These are phyloP conservation scores for Solanum medicagineum DNA, from an alignment of 257 asterid species.

Conservation along the genomic window DNA sequence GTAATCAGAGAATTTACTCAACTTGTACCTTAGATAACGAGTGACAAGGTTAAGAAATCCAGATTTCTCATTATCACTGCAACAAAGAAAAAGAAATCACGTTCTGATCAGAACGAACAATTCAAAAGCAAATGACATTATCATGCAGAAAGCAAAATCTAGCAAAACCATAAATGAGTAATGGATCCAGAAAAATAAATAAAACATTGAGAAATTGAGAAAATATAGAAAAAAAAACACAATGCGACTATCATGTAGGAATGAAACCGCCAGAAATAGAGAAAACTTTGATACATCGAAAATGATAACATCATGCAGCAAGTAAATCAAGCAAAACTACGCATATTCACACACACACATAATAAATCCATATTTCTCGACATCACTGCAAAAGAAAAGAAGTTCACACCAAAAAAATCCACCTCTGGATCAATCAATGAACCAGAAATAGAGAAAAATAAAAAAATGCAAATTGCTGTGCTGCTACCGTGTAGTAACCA, in stretches of 20 bases:
- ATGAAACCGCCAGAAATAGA: neutral
- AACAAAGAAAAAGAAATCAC: neutral
- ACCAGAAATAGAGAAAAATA: neutral
- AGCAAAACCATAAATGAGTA: too few species aligned
- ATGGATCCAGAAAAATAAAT: neutral
- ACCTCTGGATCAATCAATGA: neutral
- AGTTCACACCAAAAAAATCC: too few species aligned
- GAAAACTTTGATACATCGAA: neutral
- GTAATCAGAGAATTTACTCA: neutral
- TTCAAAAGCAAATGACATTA: neutral
- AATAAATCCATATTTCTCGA: conserved; percentile 75
- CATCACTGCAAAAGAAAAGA: conserved; percentile 38
- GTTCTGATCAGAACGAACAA: neutral
- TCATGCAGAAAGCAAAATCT: too few species aligned
- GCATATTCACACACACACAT: neutral
- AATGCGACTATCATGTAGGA: neutral
- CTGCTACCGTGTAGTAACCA: neutral
- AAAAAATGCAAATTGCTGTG: neutral
- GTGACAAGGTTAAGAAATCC: conserved; percentile 64
- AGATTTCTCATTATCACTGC: conserved; percentile 85
- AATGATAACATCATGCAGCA: neutral
- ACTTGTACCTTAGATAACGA: conserved; percentile 76
- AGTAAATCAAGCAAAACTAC: neutral
- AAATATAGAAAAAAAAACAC: neutral
- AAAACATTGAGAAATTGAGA: neutral